Percentiles rank a stretch among this genome's conserved stretches.
phyloP scores from a whole-genome alignment of 2,329 filamentous ascomycete genomes.

The Fusarium subglutinans region DNA sequence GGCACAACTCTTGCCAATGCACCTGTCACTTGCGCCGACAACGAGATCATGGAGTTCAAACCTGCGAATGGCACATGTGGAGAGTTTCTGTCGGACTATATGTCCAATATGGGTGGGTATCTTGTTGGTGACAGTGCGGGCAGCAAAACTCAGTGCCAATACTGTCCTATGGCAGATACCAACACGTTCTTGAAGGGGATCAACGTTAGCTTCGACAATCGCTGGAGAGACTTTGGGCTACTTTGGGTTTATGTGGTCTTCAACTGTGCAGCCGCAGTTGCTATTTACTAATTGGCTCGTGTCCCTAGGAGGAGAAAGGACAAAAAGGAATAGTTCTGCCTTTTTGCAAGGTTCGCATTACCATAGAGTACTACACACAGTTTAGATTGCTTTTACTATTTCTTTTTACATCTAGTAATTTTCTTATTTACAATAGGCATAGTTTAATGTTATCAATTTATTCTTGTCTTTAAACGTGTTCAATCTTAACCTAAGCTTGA shows the following conservation, averaged over 20 bases:
- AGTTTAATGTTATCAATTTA: not conserved
- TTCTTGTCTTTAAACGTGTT: not conserved
- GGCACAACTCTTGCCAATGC: slow-evolving; percentile 70
- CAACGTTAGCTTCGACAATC: slow-evolving; percentile 56
- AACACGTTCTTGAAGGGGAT: slow-evolving; percentile 51
- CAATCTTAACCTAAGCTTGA: not conserved
- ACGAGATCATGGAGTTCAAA: slow-evolving; percentile 1
- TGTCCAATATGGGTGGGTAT: not conserved
- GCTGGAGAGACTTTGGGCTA: slow-evolving; percentile 66
- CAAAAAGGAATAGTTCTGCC: not conserved
- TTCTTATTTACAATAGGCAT: not conserved
- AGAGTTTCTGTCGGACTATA: slow-evolving; percentile 1
- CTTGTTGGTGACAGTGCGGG: not conserved
- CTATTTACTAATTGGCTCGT: slow-evolving; percentile 57
- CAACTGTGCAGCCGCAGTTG: slow-evolving; percentile 58
- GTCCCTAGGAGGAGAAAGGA: slow-evolving; percentile 42
- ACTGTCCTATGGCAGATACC: slow-evolving; percentile 47
- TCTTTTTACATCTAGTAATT: accelerated
- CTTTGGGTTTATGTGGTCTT: slow-evolving; percentile 62
- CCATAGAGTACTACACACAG: no score
- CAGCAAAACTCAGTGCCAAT: slow-evolving; percentile 52
- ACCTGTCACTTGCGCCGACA: not conserved
- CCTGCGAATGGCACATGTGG: not conserved
- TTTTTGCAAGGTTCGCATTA: accelerated
- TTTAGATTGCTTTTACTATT: not conserved